Conservation (phyloP, 768 basidiomycete genomes). For the Cystobasidium ongulense region DNA sequence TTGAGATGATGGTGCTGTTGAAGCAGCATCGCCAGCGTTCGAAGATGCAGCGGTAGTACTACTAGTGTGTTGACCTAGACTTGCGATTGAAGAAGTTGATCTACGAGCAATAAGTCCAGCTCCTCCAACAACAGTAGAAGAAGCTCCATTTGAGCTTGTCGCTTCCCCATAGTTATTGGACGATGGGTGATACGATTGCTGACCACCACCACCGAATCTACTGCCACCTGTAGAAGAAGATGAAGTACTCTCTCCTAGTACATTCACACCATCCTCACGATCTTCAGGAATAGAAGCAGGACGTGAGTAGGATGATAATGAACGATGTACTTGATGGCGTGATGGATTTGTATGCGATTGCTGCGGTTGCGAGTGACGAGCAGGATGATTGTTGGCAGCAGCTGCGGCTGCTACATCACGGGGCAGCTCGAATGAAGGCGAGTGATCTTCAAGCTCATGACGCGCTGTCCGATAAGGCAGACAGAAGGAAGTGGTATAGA, state of each 20-base stretch:
- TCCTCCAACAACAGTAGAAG: not conserved
- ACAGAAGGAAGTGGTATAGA: conserved; percentile 31
- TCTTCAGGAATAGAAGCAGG: not conserved
- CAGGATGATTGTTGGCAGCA: conserved; percentile 1
- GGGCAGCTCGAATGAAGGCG: conserved; percentile 19
- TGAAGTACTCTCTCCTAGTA: not conserved
- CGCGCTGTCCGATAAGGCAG: not conserved
- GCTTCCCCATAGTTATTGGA: not conserved
- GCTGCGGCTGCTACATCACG: conserved; percentile 16
- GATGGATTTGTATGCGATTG: not conserved
- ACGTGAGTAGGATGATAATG: not conserved
- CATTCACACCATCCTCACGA: not conserved
- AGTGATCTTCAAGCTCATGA: conserved; percentile 18
- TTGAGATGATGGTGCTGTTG: conserved; percentile 3
- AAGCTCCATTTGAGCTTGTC: not conserved
- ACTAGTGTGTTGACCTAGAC: not conserved
- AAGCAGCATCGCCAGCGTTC: conserved; percentile 9
- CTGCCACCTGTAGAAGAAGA: not conserved
- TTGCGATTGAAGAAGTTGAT: conserved; percentile 16
- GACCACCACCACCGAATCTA: not conserved
- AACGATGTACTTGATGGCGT: not conserved
- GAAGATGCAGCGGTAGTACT: conserved; percentile 12
- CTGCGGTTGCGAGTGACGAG: not conserved
- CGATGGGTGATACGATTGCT: no score
- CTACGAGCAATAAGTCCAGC: not conserved